Base-by-base conservation (phyloP, 2,329 filamentous ascomycete species). In the Tolypocladium album region DNA sequence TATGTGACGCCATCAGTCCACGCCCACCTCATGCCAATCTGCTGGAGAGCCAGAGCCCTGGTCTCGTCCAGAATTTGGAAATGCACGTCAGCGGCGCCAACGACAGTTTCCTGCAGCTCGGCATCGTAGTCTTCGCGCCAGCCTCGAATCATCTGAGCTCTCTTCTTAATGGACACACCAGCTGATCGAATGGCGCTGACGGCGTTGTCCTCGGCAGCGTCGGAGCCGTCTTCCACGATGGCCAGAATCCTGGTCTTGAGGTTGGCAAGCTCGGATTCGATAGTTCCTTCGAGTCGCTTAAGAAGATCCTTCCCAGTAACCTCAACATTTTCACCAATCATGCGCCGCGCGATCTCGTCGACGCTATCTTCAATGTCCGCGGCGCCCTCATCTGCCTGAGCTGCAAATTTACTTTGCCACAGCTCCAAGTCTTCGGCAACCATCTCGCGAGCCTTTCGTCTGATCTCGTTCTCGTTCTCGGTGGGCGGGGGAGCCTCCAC, bases 1-100 rank as follows among this genome's bases (percentile, higher is more conserved):
- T 99, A 97, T 1, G 93, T 96, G 62, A 99, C 84, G 39, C 91
- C 91, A 61, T 97, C 92, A 76, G 92, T 94, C 88, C 90, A 96
- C 15, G 93, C 92, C 92, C 94, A 99, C 69, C 84, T 85, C 86
- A 95, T 93, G 60, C 92, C 92, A 59, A 97, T 91, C 71, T 95
- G 90, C 71, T 96, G 90, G 40, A 97, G 81, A 7, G 92, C 90
- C 42, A 96, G 80, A 67, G 92, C 88, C 50, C 90, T 86, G 62
- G 94, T 92, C 68, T 85, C 84, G 64, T 93, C 89, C 39, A 97
- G 82, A 20, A 95, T 90, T 69, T 87, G 83, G 59, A 96, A 85
- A 55, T 93, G 93, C 47, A 88, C 88, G 66, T 90, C 82, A n/a
- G 91, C 85, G 11, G 90, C 88, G 55, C 84, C 81, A 60, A 84